Evolutionary conservation across 805 yeast genomes (phyloP), one percentile per base, ranked within the genome.

Genomic region (Jamesozyma jinghongensis): DNA sequence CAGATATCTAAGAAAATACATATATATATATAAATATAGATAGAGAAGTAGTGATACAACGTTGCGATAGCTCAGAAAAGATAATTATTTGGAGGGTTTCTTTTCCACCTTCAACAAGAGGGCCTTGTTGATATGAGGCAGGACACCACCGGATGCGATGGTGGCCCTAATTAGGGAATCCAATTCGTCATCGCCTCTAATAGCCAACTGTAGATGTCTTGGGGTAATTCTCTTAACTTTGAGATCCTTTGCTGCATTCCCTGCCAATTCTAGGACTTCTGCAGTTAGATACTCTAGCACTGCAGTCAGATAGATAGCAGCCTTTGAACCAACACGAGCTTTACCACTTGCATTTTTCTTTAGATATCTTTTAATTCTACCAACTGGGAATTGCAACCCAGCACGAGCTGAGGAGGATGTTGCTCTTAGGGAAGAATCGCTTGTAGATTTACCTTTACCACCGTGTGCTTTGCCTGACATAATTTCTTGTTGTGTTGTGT

Each of bases 131-230:
- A 85, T 85, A 63, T 86, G 94, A 41, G 97, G 97, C 64, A 90
- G 72, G 41, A 90, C 97, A 80, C 97, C 97, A 73, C 97, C 97
- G 54, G 81, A 86, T 32, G 97, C 96, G 62, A 90, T 90, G 44
- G 97, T 90, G 44, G 96, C 95, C 68, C 85, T 81, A 61, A 90
- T 83, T 61, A 90, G 75, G 50, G 86, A 81, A 71, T 88, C 95
- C 66, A 90, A 79, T 69, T 90, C 97, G 67, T 90, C 97, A 67
- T 90, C 97, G 62, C 95, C 95, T 72, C 97, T 85, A 60, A 88
- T 88, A 47, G 97, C 97, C 59, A 88, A 75, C 67, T 88, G 96
- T 60, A 88, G 73, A 67, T 88, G 97, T 70, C 97, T 85, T 59
- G 97, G 97, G 16, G 95, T 87, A 63, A 88, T 88, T 81, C 97